Evolutionary conservation across 257 asterid species (phyloP), one percentile per base, ranked within the genome.

Genomic region (Rhazya stricta): DNA sequence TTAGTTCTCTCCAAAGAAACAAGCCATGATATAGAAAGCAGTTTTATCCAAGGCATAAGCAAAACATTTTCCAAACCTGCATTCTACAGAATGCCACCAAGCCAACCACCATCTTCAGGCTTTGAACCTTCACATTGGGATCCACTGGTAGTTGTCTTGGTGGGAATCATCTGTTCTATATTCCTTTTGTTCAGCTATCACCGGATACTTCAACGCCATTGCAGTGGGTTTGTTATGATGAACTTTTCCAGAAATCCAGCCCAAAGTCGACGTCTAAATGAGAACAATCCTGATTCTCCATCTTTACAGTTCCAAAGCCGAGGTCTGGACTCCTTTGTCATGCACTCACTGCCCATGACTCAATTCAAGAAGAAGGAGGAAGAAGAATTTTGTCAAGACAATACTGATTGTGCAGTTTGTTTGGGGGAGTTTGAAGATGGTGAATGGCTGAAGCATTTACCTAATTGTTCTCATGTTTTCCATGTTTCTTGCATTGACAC

Each of bases 401-500:
- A 36, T 27, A 51, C 15, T 30, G 91, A 83, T 32, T 91, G 97
- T 66, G 91, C 89, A 2, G 90, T 91, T 50, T 91, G 97, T 81
- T 85, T 91, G 71, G 88, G 91, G 23, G 94, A 91, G 67, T 90
- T 90, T 50, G 91, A 86, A 75, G 89, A 84, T 5, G 91, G 84
- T 15, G 93, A 90, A 30, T 88, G 93, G 91, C 85, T 85, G 76
- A 91, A 90, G 65, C 82, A 79, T 68, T 76, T 91, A 42, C 92
- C 96, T 0, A 69, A 25, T 69, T 90, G 96, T 78, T 82, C 90
- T 15, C 97, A 91, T 76, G 84, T 81, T 42, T 90, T 90, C 71
- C 97, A 90, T 61, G 91, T 91, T 37, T 81, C 93, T 2, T 90
- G 97, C 71, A 90, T 90, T 9, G 90, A 91, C 48, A 78, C 90